phyloP scores from a whole-genome alignment of 129 eudicot genomes.

The Heracleum sosnowskyi region DNA sequence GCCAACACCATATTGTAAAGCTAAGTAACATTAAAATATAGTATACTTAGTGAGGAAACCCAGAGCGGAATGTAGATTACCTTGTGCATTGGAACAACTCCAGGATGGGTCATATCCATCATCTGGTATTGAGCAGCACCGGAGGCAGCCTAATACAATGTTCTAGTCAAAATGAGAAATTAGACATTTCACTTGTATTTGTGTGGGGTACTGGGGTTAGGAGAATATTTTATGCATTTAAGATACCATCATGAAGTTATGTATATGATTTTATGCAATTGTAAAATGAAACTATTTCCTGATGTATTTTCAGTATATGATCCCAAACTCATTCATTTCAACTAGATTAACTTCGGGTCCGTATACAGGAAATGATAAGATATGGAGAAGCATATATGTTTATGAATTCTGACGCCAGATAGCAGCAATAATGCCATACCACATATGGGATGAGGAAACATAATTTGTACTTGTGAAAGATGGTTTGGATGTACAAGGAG shows the following conservation, averaged over 20 bases:
- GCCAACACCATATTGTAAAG: background rate
- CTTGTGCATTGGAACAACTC: slow-evolving; percentile 95
- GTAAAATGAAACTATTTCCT: no score
- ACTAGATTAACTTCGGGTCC: background rate
- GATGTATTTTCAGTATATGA: no score
- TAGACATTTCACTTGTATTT: background rate
- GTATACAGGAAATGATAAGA: background rate
- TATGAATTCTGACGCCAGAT: background rate
- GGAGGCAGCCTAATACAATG: slow-evolving; percentile 62
- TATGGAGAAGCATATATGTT: background rate
- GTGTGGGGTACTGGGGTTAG: background rate
- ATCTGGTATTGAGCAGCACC: slow-evolving; percentile 99
- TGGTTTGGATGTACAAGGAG: background rate
- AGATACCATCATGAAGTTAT: background rate
- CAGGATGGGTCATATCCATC: slow-evolving; percentile 86
- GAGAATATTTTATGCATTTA: background rate
- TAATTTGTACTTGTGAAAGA: background rate
- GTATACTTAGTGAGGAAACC: background rate
- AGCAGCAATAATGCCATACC: background rate
- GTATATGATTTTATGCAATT: background rate
- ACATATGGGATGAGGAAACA: no score
- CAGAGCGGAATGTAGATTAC: slow-evolving; percentile 15
- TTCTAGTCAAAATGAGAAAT: background rate
- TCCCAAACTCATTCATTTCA: background rate
- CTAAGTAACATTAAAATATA: background rate